Conservation (phyloP, 176 grass and related monocot species). For the Aegilops umbellulata region DNA sequence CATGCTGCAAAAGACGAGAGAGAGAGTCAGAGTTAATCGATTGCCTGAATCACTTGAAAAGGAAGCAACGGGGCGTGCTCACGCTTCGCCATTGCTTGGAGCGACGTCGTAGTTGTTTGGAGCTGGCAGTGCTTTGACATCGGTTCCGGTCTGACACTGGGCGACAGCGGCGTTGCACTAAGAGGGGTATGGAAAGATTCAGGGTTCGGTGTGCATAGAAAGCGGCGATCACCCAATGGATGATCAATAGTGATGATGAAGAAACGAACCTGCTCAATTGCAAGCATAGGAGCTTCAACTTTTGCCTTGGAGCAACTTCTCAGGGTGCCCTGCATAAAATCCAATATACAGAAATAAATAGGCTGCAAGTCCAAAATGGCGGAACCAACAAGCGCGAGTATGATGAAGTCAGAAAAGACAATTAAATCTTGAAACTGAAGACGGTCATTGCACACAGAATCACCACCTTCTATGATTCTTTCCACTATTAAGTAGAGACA, state of each 20-base stretch:
- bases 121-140: conserved; percentile 25
- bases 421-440: conserved; percentile 5
- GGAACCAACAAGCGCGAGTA: conserved; percentile 1
- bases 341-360: conserved; percentile 23
- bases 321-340: conserved; percentile 62
- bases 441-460: conserved; percentile 8
- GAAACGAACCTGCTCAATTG: conserved; percentile 53
- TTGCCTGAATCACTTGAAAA: background rate
- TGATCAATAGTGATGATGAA: background rate
- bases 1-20: background rate
- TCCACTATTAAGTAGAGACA: background rate
- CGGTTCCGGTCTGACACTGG: conserved; percentile 11
- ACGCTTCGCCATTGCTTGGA: conserved; percentile 35
- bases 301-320: conserved; percentile 66
- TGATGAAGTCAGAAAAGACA: conserved; percentile 12
- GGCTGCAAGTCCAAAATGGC: background rate
- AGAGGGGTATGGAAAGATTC: background rate
- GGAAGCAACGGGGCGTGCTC: background rate
- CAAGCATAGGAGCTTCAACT: conserved; percentile 38
- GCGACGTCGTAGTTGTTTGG: conserved; percentile 15
- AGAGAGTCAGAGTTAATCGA: background rate
- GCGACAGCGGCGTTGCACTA: conserved; percentile 16
- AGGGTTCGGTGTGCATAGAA: background rate
- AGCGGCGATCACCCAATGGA: background rate
- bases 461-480: background rate